These are phyloP conservation scores for Ogataea trehalophila DNA, from an alignment of 805 yeast species.

Conservation along the genomic window DNA sequence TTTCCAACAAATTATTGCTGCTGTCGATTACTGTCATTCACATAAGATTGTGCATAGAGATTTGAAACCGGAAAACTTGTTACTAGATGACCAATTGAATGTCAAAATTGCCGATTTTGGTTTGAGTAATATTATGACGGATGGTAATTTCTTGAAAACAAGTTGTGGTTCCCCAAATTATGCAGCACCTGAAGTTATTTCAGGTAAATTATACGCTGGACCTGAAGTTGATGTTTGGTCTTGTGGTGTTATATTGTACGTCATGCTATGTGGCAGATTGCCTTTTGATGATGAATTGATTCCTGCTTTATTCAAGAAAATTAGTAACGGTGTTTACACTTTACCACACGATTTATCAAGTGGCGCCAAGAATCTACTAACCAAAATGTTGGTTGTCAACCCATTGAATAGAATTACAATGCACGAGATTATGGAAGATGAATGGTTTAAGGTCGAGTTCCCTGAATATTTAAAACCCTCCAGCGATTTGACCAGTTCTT, in stretches of 20 bases:
- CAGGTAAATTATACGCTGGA: conserved; percentile 93
- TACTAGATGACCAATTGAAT: conserved; percentile 83
- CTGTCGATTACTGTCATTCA: conserved; percentile 93
- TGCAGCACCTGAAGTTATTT: conserved; percentile 96
- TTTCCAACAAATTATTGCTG: conserved; percentile 94
- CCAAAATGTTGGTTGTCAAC: conserved; percentile 90
- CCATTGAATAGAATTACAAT: conserved; percentile 92
- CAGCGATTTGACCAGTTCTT: conserved; percentile 29
- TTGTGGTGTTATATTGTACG: conserved; percentile 91
- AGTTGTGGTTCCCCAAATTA: conserved; percentile 96
- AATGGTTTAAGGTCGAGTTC: conserved; percentile 82
- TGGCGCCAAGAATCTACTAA: conserved; percentile 79
- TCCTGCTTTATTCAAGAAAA: conserved; percentile 89
- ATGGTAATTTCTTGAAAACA: conserved; percentile 91
- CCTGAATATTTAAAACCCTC: conserved; percentile 75
- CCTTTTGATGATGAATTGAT: conserved; percentile 97
- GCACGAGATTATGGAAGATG: conserved; percentile 87
- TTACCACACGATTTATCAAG: conserved; percentile 80
- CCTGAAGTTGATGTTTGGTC: conserved; percentile 99
- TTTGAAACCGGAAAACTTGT: conserved; percentile 89
- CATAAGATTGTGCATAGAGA: conserved; percentile 97
- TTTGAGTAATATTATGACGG: conserved; percentile 92
- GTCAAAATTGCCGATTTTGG: conserved; percentile 98
- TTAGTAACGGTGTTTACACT: conserved; percentile 87
- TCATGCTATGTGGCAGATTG: conserved; percentile 91